These are phyloP conservation scores for Naganishia cerealis DNA, from an alignment of 1,284 basidiomycete genomes.

Conservation along the genomic window DNA sequence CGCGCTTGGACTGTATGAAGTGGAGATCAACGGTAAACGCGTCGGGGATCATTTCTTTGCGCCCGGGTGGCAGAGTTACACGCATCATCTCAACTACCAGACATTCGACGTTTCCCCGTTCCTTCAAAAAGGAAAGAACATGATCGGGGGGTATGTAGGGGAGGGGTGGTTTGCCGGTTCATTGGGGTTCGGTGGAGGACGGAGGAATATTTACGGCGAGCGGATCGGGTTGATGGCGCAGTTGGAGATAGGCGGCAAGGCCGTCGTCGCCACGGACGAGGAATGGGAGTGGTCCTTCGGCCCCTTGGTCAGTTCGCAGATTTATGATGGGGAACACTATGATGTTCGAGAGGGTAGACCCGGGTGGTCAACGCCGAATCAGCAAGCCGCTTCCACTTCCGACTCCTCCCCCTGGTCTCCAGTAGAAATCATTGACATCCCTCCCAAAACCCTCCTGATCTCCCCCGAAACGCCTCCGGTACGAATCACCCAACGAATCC, in stretches of 20 bases:
- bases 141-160: constrained; percentile 39
- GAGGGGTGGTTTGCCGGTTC: constrained; percentile 45
- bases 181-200: constrained; percentile 36
- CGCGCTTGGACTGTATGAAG: constrained; percentile 47
- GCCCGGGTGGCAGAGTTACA: constrained; percentile 49
- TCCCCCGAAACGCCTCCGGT: constrained; percentile 42
- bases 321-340: constrained; percentile 44
- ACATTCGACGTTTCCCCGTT: constrained; percentile 40
- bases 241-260: constrained; percentile 37
- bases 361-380: constrained; percentile 29
- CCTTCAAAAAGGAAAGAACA: constrained; percentile 37
- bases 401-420: constrained; percentile 11
- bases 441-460: constrained; percentile 34
- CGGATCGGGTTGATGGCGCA: constrained; percentile 35
- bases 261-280: constrained; percentile 29
- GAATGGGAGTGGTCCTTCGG: constrained; percentile 44
- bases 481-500: constrained; percentile 35
- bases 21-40: constrained; percentile 42
- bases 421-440: constrained; percentile 30
- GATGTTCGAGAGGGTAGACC: constrained; percentile 29
- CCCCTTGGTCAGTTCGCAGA: constrained; percentile 39
- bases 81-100: constrained; percentile 45
- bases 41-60: constrained; percentile 46
- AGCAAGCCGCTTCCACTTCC: not conserved
- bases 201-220: constrained; percentile 40